A percentile compares a stretch with the other conserved stretches of the same genome.
These are phyloP conservation scores for Psilocybe cubensis DNA, from an alignment of 768 basidiomycete species.

Conservation along the genomic window DNA sequence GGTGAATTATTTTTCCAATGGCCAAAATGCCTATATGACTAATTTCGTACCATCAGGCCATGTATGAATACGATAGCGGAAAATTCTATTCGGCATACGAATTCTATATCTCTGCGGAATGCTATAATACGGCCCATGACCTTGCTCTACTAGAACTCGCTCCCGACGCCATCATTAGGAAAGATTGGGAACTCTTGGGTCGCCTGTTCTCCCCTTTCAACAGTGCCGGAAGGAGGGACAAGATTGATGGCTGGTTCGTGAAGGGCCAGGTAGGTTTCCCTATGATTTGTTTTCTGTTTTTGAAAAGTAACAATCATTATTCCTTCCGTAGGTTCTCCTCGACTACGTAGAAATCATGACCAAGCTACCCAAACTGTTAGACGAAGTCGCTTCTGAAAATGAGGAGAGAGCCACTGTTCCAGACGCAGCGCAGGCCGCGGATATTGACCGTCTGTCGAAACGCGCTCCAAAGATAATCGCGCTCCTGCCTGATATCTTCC, in stretches of 20 bases:
- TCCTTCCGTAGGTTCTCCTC: slow-evolving; percentile 55
- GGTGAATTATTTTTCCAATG: slow-evolving; percentile 41
- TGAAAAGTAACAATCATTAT: background rate
- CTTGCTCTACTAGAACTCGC: slow-evolving; percentile 87
- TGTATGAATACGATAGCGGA: slow-evolving; percentile 62
- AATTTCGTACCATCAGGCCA: slow-evolving; percentile 51
- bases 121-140: slow-evolving; percentile 77
- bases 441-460: slow-evolving; percentile 64
- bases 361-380: slow-evolving; percentile 58
- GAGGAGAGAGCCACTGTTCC: slow-evolving; percentile 38
- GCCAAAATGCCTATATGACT: background rate
- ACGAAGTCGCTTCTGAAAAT: slow-evolving; percentile 38
- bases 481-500: slow-evolving; percentile 68
- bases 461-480: slow-evolving; percentile 67
- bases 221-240: slow-evolving; percentile 40
- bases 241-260: slow-evolving; percentile 76
- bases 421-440: slow-evolving; percentile 49
- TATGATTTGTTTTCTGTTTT: slow-evolving; percentile 10
- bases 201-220: slow-evolving; percentile 72
- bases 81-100: slow-evolving; percentile 77
- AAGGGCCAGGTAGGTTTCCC: slow-evolving; percentile 73
- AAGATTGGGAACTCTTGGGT: slow-evolving; percentile 63
- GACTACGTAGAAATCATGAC: slow-evolving; percentile 73
- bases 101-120: slow-evolving; percentile 69
- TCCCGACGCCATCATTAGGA: slow-evolving; percentile 81